Evolutionary conservation across 2,329 filamentous ascomycete genomes (phyloP), one percentile per base, ranked within the genome.

Genomic region (Exophiala bonariae): DNA sequence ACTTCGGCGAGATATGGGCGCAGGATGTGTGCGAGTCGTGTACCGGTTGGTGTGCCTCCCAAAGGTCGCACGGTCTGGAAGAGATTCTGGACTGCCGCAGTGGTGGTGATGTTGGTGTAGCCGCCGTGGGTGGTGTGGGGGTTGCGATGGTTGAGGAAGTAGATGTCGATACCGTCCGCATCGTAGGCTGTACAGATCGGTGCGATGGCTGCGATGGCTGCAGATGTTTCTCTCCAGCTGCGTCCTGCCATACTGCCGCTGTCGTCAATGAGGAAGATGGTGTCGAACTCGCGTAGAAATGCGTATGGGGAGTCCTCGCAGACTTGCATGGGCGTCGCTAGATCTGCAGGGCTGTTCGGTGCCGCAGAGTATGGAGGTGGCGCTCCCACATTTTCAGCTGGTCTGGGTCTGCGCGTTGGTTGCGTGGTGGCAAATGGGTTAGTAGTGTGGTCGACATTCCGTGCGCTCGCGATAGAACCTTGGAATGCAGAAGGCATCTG

Each of bases 201-300:
- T 0, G 89, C 80, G 61, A 97, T 90, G 38, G 81, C 76, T 23
- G 77, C 70, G 2, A 97, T 78, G 1, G 86, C 88, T 7, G 78
- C 72, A 19, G 77, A 71, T 0, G 88, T 87, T 66, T 96, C 87
- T 10, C 71, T 66, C 92, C 92, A 97, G 17, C 77, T 79, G n/a
- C 72, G 63, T 13, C 86, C 88, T 1, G 75, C 73, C 92, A 97
- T 97, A 59, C 86, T 91, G 4, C 82, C 81, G n/a, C 85, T 90
- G 72, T 97, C 92, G 63, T 97, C 92, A 62, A 97, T 89, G 1
- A 97, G 70, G 65, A 97, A 91, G 46, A 92, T 71, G 23, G 90
- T 96, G 69, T 97, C 89, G 63, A 96, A 96, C 13, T 76, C 76
- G 33, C 70, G 66, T 4, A 97, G 81, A 63, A 95, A 95, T 2